Percentiles rank a stretch among this genome's conserved stretches.
phyloP scores from a whole-genome alignment of 805 yeast species.

The Lipomyces sp. region DNA sequence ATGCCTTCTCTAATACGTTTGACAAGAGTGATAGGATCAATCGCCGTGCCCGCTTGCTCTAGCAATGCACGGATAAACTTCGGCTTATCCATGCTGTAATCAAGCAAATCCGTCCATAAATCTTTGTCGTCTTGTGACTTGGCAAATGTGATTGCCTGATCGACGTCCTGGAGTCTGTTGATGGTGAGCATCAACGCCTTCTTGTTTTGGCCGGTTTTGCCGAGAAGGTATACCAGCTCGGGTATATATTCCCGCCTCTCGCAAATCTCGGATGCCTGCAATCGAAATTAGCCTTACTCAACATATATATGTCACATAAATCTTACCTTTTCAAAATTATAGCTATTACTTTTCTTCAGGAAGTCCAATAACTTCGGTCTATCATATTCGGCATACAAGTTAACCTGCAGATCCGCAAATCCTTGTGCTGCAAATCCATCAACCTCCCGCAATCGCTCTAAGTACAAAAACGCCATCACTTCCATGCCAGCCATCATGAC shows the following conservation, averaged over 20 bases:
- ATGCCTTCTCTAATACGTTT: conserved; percentile 64
- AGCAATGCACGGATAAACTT: conserved; percentile 76
- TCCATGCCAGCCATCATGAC: conserved; percentile 40
- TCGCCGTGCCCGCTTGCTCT: conserved; percentile 60
- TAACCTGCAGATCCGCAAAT: conserved; percentile 70
- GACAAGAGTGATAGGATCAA: conserved; percentile 73
- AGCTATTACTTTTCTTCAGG: conserved; percentile 58
- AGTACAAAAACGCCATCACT: conserved; percentile 64
- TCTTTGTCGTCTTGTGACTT: conserved; percentile 68
- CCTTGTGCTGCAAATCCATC: conserved; percentile 62
- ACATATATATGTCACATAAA: neutral
- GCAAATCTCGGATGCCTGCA: conserved; percentile 67
- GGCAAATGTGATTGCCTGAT: conserved; percentile 80
- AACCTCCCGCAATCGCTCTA: conserved; percentile 59
- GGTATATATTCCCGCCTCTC: conserved; percentile 57
- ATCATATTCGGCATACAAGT: conserved; percentile 67
- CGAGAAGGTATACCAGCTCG: conserved; percentile 81
- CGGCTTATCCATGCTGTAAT: conserved; percentile 72
- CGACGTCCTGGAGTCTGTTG: conserved; percentile 76
- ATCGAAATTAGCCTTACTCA: neutral
- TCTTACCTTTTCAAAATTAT: conserved; percentile 57
- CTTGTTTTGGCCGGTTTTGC: conserved; percentile 77
- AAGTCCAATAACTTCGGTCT: conserved; percentile 61
- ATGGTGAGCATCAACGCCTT: conserved; percentile 79
- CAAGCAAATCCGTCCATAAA: conserved; percentile 78